Evolutionary conservation across 768 basidiomycete genomes (phyloP).

Genomic region (Pisolithus tinctorius): DNA sequence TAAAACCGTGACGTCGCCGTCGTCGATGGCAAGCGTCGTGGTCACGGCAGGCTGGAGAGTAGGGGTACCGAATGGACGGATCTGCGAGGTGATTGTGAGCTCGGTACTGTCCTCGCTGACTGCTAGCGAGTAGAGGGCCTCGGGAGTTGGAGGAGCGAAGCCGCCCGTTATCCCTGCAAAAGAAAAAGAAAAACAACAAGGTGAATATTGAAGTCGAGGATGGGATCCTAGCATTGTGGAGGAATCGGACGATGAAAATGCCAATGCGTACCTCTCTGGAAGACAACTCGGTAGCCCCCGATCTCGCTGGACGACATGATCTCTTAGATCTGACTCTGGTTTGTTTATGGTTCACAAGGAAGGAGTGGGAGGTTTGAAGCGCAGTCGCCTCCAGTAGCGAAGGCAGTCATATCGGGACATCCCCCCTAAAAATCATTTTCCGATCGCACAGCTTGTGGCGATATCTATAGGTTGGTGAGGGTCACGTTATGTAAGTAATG

Average conservation of each 20-base stretch:
- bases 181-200: slow-evolving; percentile 1
- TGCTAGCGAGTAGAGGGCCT: slow-evolving; percentile 48
- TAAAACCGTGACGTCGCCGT: slow-evolving; percentile 32
- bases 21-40: slow-evolving; percentile 32
- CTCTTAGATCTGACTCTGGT: background rate
- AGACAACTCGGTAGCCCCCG: slow-evolving; percentile 10
- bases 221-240: too few species aligned
- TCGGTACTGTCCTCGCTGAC: slow-evolving; percentile 25
- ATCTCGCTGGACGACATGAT: slow-evolving; percentile 10
- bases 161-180: slow-evolving; percentile 66
- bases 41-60: slow-evolving; percentile 34
- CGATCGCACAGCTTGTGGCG: too few species aligned
- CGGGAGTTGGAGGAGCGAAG: slow-evolving; percentile 62
- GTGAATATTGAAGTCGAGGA: background rate
- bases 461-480: too few species aligned
- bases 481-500: too few species aligned
- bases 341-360: background rate
- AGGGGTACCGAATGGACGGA: slow-evolving; percentile 44
- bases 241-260: too few species aligned
- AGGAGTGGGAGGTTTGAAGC: background rate
- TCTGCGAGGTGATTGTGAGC: slow-evolving; percentile 41
- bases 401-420: background rate
- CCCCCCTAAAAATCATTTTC: too few species aligned
- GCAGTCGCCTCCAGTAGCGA: background rate
- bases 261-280: slow-evolving; percentile 48